Evolutionary conservation across 306 rosid genomes (phyloP).

Genomic region (Vigna angularis): DNA sequence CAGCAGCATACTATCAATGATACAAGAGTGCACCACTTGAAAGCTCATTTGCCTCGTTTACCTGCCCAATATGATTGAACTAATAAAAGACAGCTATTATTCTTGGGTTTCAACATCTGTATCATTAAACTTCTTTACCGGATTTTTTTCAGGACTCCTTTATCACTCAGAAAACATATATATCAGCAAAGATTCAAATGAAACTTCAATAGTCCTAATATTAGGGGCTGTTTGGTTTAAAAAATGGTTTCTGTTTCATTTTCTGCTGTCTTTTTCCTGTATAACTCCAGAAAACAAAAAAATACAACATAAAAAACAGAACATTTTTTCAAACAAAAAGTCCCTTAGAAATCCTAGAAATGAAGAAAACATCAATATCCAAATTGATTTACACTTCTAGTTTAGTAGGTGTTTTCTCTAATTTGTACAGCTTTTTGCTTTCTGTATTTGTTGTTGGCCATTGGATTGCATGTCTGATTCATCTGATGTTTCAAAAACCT

Average conservation of each 20-base stretch:
- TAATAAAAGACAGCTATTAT: conserved; percentile 9
- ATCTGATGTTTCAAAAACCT: neutral
- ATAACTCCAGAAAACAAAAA: neutral
- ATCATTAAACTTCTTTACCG: neutral
- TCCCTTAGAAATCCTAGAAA: neutral
- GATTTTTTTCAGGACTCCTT: neutral
- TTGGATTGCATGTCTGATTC: conserved; percentile 34
- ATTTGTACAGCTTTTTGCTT: conserved; percentile 10
- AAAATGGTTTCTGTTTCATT: neutral
- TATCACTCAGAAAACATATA: neutral
- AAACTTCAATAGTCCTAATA: neutral
- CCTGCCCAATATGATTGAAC: conserved; percentile 16
- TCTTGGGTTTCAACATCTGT: conserved; percentile 17
- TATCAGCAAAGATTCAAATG: conserved; percentile 18
- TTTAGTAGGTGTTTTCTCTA: conserved; percentile 3
- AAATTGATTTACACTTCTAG: conserved; percentile 1
- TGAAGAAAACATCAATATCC: neutral
- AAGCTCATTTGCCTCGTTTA: conserved; percentile 5
- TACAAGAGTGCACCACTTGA: conserved; percentile 11
- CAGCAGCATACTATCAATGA: conserved; percentile 16
- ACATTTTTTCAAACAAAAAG: neutral
- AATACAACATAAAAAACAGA: neutral
- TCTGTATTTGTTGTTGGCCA: neutral
- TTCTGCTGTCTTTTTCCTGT: neutral
- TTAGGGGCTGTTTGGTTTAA: neutral